Conservation (phyloP, 2,329 filamentous ascomycete species). For the Trichoderma sp. region DNA sequence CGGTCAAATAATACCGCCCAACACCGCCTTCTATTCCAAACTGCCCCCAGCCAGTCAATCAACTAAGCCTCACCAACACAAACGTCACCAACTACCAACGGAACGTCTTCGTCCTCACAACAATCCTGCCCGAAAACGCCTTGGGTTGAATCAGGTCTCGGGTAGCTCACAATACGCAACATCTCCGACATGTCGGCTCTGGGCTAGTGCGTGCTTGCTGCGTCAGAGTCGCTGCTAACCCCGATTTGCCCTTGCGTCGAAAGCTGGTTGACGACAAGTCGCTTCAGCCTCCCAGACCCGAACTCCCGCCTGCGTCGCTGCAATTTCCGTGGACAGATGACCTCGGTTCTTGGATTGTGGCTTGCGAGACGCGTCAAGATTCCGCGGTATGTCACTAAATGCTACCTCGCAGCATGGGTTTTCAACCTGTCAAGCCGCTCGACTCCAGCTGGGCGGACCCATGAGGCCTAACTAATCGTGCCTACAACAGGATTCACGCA, state of each 20-base stretch:
- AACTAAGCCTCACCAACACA: background rate
- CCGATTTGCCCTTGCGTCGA: background rate
- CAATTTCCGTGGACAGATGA: conserved; percentile 9
- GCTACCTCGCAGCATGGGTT: background rate
- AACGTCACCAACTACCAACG: background rate
- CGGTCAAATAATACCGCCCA: background rate
- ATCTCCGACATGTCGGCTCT: background rate
- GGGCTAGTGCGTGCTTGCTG: background rate
- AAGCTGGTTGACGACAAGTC: background rate
- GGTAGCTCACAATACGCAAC: background rate
- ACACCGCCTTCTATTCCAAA: background rate
- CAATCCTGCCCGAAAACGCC: background rate
- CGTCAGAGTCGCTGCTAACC: background rate
- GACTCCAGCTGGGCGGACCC: conserved; percentile 8
- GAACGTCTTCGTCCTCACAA: background rate
- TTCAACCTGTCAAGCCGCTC: background rate
- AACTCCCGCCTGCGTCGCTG: background rate
- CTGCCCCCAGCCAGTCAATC: background rate
- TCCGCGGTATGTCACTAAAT: background rate
- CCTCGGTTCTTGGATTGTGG: background rate
- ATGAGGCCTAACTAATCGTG: background rate
- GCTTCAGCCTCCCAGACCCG: background rate
- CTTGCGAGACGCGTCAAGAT: background rate
- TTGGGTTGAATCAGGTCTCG: background rate
- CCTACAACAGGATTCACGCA: background rate